Conservation (phyloP, 768 basidiomycete species). For the Auricularia sp. region DNA sequence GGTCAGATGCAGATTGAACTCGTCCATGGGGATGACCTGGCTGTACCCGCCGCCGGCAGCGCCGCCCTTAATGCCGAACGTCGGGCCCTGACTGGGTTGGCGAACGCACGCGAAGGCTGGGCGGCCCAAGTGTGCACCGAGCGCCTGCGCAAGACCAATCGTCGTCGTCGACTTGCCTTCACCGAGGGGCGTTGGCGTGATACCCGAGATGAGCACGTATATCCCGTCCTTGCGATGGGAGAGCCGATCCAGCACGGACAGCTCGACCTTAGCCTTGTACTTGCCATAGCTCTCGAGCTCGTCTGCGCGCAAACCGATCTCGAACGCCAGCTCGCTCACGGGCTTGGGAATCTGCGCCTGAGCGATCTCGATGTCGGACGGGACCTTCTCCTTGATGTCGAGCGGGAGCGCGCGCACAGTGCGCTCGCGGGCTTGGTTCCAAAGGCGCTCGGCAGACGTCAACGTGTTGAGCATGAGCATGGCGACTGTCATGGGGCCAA, state of each 20-base stretch:
- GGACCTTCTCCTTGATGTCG: constrained; percentile 74
- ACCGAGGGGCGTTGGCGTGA: constrained; percentile 92
- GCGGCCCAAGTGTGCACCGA: constrained; percentile 88
- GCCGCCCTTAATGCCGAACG: constrained; percentile 98
- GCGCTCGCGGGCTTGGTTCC: constrained; percentile 54
- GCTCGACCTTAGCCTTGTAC: constrained; percentile 95
- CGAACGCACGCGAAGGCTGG: constrained; percentile 94
- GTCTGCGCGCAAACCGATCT: constrained; percentile 76
- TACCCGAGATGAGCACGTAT: constrained; percentile 93
- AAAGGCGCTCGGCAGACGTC: constrained; percentile 70
- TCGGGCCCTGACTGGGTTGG: constrained; percentile 97
- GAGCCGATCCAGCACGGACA: constrained; percentile 77
- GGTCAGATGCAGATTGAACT: constrained; percentile 95
- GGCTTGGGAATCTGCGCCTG: constrained; percentile 91
- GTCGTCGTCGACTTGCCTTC: constrained; percentile 99
- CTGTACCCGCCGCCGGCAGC: constrained; percentile 98
- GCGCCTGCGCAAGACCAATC: constrained; percentile 90
- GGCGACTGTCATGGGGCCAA: constrained; percentile 99
- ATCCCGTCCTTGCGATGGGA: constrained; percentile 83
- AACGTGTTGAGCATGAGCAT: constrained; percentile 95
- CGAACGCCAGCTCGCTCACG: constrained; percentile 69
- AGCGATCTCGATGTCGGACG: constrained; percentile 94
- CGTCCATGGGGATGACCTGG: constrained; percentile 99
- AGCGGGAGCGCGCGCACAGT: constrained; percentile 74
- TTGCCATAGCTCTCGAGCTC: constrained; percentile 92